Conservation (phyloP, 164 flowering plant genomes). For the Stephania yunnanensis region DNA sequence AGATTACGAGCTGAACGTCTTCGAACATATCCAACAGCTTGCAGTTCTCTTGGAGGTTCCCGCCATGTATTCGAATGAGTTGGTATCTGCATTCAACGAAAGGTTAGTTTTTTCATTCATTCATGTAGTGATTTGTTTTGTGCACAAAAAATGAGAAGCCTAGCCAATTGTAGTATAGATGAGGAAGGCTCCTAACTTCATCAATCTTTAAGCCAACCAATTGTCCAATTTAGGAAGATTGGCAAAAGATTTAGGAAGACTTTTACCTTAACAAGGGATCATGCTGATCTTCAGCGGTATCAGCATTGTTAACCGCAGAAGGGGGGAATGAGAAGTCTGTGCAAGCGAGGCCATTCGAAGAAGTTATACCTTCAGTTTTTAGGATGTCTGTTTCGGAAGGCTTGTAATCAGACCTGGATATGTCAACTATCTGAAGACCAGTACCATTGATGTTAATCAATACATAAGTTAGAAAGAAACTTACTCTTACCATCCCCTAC, state of each 20-base stretch:
- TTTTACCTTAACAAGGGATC: conserved; percentile 65
- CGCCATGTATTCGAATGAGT: conserved; percentile 68
- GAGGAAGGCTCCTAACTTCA: too few relatives aligned
- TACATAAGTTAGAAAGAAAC: not conserved
- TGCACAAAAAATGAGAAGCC: not conserved
- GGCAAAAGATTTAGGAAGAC: not conserved
- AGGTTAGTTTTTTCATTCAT: not conserved
- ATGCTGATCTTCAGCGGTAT: conserved; percentile 46
- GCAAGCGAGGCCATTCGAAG: conserved; percentile 84
- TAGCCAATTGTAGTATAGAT: too few relatives aligned
- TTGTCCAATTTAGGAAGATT: not conserved
- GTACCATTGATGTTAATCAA: not conserved
- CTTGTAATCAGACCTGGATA: conserved; percentile 68
- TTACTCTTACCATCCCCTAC: too few relatives aligned
- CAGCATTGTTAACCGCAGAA: conserved; percentile 37
- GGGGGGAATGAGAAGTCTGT: conserved; percentile 73
- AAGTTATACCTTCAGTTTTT: conserved; percentile 80
- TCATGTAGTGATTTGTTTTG: not conserved
- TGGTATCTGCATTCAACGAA: conserved; percentile 54
- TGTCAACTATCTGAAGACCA: conserved; percentile 61
- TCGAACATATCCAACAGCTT: conserved; percentile 98
- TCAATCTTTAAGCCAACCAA: too few relatives aligned
- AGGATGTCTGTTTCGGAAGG: conserved; percentile 82
- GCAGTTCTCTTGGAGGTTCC: conserved; percentile 76
- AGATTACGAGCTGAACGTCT: conserved; percentile 71